A percentile compares a stretch with the other conserved stretches of the same genome.
These are phyloP conservation scores for Rosa hybrid DNA, from an alignment of 331 rosid genomes.

Conservation along the genomic window DNA sequence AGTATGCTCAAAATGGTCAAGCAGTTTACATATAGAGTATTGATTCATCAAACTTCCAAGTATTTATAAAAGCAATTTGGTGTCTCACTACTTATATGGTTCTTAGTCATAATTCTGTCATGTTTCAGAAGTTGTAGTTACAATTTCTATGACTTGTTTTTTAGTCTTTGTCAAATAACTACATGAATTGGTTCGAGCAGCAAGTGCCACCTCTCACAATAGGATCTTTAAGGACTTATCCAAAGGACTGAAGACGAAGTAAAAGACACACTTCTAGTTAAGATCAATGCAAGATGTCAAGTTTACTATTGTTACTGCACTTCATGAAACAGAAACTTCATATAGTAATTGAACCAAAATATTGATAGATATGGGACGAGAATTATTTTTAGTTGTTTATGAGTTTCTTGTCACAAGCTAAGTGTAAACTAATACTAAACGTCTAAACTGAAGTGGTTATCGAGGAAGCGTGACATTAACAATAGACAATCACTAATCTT, in stretches of 20 bases:
- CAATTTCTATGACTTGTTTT: background rate
- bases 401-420: background rate
- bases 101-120: background rate
- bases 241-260: background rate
- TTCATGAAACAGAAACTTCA: background rate
- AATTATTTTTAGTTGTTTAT: background rate
- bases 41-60: background rate
- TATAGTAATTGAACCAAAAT: background rate
- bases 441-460: background rate
- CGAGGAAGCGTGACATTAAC: background rate
- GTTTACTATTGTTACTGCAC: background rate
- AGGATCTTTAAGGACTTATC: background rate
- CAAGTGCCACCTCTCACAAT: background rate
- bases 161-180: background rate
- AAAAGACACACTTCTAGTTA: background rate
- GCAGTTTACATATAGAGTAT: background rate
- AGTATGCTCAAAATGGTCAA: background rate
- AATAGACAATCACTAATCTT: background rate
- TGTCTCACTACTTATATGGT: background rate
- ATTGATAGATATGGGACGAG: background rate
- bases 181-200: background rate
- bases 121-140: background rate
- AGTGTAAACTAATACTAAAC: background rate
- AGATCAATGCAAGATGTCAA: background rate
- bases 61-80: background rate